Evolutionary conservation across 805 yeast genomes (phyloP), one percentile per base, ranked within the genome.

Genomic region (Lipomyces mesembrius): DNA sequence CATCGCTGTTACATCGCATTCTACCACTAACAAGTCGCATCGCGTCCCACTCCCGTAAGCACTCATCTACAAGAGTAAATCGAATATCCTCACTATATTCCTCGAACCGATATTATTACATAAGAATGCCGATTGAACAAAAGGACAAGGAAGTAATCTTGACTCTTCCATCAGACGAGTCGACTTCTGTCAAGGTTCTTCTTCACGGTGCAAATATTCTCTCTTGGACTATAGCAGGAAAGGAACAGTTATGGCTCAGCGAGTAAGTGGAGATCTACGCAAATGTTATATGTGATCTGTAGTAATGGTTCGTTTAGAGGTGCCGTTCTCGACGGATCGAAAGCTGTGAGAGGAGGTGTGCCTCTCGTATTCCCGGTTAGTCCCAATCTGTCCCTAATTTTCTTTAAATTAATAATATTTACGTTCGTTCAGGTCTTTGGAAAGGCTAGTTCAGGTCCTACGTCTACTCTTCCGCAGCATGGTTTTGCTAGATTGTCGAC

Each of bases 341-440:
- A 89, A 75, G 96, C 99, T 1, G 98, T 95, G 22, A 86, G 99
- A 77, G 99, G 99, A 71, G 99, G 99, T 61, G 91, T 95, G 62
- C 99, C 99, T 12, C 81, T 95, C 29, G 98, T 94, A 8, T 95
- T 95, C 83, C 99, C 99, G 1, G 91, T 73, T 32, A 37, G 74
- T 55, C 11, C 17, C 43, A 2, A 17, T 12, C 61, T 20, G 29
- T 53, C 25, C 22, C 25, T 12, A 32, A 17, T 22, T 14, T 11
- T 3, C 4, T 20, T 17, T 9, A 22, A 49, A 17, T 29, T 37
- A 46, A 25, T 22, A 37, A 55, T 8, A 14, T 35, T 22, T 35
- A 22, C 1, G 22, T 8, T 25, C 4, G 25, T 20, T 12, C 20
- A 72, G 74, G 74, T 81, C 9, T 80, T 80, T 73, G 98, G 99